phyloP scores from a whole-genome alignment of 495 filamentous ascomycete genomes.

The Hyaloscypha bicolor region DNA sequence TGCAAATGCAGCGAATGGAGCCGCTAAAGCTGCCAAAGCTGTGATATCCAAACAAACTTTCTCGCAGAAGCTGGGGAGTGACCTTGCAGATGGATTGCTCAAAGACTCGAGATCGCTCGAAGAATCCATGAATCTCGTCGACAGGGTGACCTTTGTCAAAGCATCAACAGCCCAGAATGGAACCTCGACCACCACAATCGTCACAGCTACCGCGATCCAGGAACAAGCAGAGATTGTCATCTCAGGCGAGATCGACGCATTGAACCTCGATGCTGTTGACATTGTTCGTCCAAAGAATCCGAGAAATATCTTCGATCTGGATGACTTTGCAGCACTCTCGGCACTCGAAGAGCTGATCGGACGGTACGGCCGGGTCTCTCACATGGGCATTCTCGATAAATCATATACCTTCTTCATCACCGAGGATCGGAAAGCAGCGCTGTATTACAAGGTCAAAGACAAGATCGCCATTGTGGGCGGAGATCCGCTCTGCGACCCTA shows the following conservation, averaged over 20 bases:
- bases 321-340: conserved; percentile 37
- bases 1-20: neutral
- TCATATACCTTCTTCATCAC: conserved; percentile 48
- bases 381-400: conserved; percentile 49
- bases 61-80: conserved; percentile 8
- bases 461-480: conserved; percentile 42
- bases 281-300: neutral
- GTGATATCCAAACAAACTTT: neutral
- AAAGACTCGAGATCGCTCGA: neutral
- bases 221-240: conserved; percentile 1
- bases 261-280: neutral
- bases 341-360: conserved; percentile 38
- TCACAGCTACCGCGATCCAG: neutral
- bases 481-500: conserved; percentile 41
- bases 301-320: conserved; percentile 20
- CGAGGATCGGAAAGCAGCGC: conserved; percentile 36
- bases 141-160: conserved; percentile 9
- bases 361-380: conserved; percentile 42
- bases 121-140: conserved; percentile 1
- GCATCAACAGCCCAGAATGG: neutral
- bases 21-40: neutral
- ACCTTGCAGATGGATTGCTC: conserved; percentile 8
- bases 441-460: conserved; percentile 45
- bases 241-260: neutral
- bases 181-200: neutral